Evolutionary conservation across 495 filamentous ascomycete species (phyloP), one percentile per base, ranked within the genome.

Genomic region (Podospora conica): DNA sequence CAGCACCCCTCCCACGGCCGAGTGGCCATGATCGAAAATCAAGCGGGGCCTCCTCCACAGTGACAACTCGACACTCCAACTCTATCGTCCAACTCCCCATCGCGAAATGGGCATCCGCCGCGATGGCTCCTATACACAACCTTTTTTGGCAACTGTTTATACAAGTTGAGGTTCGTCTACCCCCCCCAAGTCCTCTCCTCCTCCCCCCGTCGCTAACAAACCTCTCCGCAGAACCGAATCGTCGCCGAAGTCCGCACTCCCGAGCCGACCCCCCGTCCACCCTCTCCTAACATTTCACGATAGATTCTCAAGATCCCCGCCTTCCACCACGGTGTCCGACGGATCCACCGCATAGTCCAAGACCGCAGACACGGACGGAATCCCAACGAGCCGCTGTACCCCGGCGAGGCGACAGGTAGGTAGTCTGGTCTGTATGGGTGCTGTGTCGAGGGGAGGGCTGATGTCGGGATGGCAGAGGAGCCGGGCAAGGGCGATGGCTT

Each of bases 391-490:
- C 79, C 80, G 27, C 53, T 82, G 10, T 68, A 74, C 12, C 75
- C 69, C 18, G 80, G 80, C 23, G 80, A 82, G 55, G 80, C 80
- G 22, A 79, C 79, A 29, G 74, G 75, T 77, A 65, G 22, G 59
- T 24, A 12, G 22, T 53, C 23, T 25, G 15, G 22, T 53, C 23
- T 25, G 11, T 15, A 5, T n/a, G 21, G 4, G n/a, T 22, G n/a
- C 18, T 7, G 8, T 10, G 33, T 10, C 10, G 21, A n/a, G 9
- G 48, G 27, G 40, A 55, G 22, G 53, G 64, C 58, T 53, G 24
- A 23, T 24, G 12, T n/a, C 27, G 10, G n/a, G 18, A 29, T n/a
- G 15, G 0, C 66, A 65, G 67, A 68, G 48, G 54, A 69, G 12
- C 67, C 68, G 3, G 18, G 54, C 5, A 65, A 63, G 53, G 5